phyloP scores from a whole-genome alignment of 345 rosid species.

The Lepidium didymum region DNA sequence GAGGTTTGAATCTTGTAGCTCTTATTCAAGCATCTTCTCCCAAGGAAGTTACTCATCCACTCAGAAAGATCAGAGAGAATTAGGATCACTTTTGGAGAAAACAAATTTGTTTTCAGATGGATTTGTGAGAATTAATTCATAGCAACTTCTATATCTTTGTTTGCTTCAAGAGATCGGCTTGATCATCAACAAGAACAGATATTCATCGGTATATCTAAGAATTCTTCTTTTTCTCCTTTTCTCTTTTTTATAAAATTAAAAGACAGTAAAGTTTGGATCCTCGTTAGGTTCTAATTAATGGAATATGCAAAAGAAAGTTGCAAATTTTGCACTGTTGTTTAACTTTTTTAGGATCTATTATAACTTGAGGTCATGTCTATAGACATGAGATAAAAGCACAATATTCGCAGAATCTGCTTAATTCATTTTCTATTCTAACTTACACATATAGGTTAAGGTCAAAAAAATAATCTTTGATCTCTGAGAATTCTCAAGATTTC shows the following conservation, averaged over 20 bases:
- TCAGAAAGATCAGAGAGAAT: background rate
- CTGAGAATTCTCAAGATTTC: background rate
- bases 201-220: conserved; percentile 17
- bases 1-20: conserved; percentile 17
- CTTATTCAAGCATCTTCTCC: conserved; percentile 24
- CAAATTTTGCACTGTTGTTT: background rate
- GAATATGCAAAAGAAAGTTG: conserved; percentile 24
- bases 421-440: background rate
- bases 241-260: background rate
- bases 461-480: background rate
- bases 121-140: conserved; percentile 16
- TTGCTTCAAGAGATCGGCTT: conserved; percentile 8
- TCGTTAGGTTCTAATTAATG: conserved; percentile 20
- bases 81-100: background rate
- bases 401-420: background rate
- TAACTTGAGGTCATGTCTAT: background rate
- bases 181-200: conserved; percentile 2
- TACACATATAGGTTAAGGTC: background rate
- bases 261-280: background rate
- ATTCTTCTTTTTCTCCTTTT: background rate
- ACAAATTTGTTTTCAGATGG: background rate
- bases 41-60: conserved; percentile 18
- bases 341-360: background rate
- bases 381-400: background rate
- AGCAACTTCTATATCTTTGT: background rate